Evolutionary conservation across 768 basidiomycete genomes (phyloP).

Genomic region (Agrocybe pediades): DNA sequence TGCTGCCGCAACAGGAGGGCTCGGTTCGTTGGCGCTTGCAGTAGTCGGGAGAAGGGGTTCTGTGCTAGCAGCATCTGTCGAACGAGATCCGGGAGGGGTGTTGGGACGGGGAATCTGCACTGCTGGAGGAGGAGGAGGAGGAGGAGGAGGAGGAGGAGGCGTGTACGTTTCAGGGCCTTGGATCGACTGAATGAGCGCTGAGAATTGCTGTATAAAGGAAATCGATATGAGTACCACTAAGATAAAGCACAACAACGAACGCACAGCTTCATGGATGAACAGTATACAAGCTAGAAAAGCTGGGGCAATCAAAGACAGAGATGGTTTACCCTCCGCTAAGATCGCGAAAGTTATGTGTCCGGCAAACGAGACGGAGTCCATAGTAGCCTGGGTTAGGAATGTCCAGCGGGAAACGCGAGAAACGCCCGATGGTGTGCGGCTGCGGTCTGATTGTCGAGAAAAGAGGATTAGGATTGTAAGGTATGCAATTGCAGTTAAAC

Average conservation of each 20-base stretch:
- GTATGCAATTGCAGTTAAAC: slow-evolving; percentile 66
- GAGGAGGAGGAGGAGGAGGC: slow-evolving; percentile 29
- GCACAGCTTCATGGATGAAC: slow-evolving; percentile 82
- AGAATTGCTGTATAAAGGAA: slow-evolving; percentile 66
- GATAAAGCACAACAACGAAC: slow-evolving; percentile 15
- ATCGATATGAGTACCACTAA: background rate
- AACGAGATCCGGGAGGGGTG: too few relatives aligned
- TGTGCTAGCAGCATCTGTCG: too few relatives aligned
- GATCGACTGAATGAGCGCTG: slow-evolving; percentile 76
- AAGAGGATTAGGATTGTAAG: slow-evolving; percentile 66
- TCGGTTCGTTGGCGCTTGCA: too few relatives aligned
- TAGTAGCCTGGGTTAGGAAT: slow-evolving; percentile 75
- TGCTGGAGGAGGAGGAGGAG: slow-evolving; percentile 21
- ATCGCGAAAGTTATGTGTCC: slow-evolving; percentile 90
- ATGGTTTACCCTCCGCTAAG: slow-evolving; percentile 78
- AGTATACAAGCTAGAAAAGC: slow-evolving; percentile 82
- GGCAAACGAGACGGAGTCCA: slow-evolving; percentile 85
- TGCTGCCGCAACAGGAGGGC: slow-evolving; percentile 11
- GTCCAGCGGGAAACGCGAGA: slow-evolving; percentile 83
- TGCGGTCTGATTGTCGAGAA: slow-evolving; percentile 72
- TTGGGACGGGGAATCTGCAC: too few relatives aligned
- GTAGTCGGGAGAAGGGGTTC: slow-evolving; percentile 16
- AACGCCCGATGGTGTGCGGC: slow-evolving; percentile 77
- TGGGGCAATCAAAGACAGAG: slow-evolving; percentile 79
- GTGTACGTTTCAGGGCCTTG: slow-evolving; percentile 72